A percentile compares a stretch with the other conserved stretches of the same genome.
phyloP scores from a whole-genome alignment of 805 yeast genomes.

The Cyberlindnera misumaiensis region DNA sequence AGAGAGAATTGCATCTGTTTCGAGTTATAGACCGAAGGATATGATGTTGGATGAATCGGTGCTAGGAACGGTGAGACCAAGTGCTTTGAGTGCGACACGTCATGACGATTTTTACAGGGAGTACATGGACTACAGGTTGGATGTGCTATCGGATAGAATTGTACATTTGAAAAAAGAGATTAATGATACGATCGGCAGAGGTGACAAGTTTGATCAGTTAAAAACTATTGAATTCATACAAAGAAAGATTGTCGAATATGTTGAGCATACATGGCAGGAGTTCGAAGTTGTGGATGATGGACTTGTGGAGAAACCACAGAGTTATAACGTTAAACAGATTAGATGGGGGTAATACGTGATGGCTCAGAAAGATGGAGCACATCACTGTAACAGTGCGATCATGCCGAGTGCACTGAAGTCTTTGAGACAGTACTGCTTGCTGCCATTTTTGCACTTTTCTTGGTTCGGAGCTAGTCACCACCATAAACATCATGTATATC shows the following conservation, averaged over 20 bases:
- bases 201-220: slow-evolving; percentile 30
- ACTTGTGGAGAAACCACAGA: slow-evolving; percentile 18
- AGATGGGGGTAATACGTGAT: slow-evolving; percentile 11
- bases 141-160: slow-evolving; percentile 28
- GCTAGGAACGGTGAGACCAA: slow-evolving; percentile 36
- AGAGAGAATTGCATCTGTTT: slow-evolving; percentile 38
- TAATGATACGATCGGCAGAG: slow-evolving; percentile 17
- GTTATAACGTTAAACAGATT: slow-evolving; percentile 17
- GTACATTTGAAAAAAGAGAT: slow-evolving; percentile 22
- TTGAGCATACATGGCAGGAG: slow-evolving; percentile 28
- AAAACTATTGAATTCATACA: slow-evolving; percentile 27
- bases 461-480: no score
- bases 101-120: slow-evolving; percentile 35
- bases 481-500: no score
- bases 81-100: slow-evolving; percentile 28
- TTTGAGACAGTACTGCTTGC: no score
- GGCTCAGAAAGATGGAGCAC: no score
- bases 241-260: slow-evolving; percentile 23
- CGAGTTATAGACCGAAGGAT: slow-evolving; percentile 35
- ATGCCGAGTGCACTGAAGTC: no score
- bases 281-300: slow-evolving; percentile 29
- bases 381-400: no score
- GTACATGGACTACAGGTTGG: slow-evolving; percentile 33
- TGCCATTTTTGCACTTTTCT: no score
- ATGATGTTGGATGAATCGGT: slow-evolving; percentile 33